Evolutionary conservation across 495 filamentous ascomycete species (phyloP).

Genomic region (Podospora sp.): DNA sequence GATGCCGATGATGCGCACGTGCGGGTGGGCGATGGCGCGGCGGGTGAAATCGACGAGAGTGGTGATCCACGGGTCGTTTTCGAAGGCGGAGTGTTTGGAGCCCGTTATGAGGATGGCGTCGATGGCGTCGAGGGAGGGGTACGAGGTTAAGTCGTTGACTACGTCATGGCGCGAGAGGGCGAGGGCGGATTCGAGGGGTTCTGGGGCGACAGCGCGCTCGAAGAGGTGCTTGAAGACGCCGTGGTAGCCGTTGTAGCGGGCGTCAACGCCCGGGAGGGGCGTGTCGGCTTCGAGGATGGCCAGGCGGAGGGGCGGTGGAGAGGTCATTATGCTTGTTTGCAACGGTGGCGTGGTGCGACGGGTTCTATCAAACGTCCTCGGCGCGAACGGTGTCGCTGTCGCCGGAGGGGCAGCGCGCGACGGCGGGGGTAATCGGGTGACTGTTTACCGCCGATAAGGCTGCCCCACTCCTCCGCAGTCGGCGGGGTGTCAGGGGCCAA

Average conservation of each 20-base stretch:
- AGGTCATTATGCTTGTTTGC: not conserved
- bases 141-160: conserved; percentile 55
- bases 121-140: conserved; percentile 70
- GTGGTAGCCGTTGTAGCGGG: conserved; percentile 70
- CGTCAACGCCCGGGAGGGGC: conserved; percentile 56
- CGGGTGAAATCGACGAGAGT: conserved; percentile 71
- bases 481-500: not conserved
- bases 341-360: no score
- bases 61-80: conserved; percentile 74
- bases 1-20: conserved; percentile 71
- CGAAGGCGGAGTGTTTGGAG: conserved; percentile 59
- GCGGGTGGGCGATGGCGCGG: conserved; percentile 46
- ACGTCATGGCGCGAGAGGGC: conserved; percentile 70
- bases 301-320: conserved; percentile 64
- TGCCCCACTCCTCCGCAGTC: not conserved
- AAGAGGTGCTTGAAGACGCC: conserved; percentile 72
- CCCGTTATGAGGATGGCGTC: conserved; percentile 85
- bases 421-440: not conserved
- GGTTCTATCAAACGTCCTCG: not conserved
- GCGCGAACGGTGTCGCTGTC: not conserved
- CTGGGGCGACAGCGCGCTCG: conserved; percentile 38
- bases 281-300: conserved; percentile 84
- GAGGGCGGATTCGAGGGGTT: conserved; percentile 47
- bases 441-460: not conserved
- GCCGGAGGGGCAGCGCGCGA: not conserved